Percentiles rank a stretch among this genome's conserved stretches.
phyloP scores from a whole-genome alignment of 1,139 yeast species.

The Meyerozyma sp. region DNA sequence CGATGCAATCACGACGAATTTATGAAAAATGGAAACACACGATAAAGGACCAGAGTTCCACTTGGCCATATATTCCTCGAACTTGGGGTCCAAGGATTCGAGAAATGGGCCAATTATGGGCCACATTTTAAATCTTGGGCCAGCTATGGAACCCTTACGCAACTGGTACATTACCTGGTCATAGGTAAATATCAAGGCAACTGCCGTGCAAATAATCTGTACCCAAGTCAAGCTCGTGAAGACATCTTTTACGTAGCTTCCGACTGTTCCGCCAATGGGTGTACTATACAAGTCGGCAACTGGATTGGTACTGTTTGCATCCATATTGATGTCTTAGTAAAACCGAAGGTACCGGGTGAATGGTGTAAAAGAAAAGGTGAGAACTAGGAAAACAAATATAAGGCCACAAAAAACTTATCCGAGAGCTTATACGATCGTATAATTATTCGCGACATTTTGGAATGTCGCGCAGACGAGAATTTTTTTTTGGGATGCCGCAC shows the following conservation, averaged over 20 bases:
- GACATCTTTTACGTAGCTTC: conserved; percentile 2
- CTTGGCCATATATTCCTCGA: conserved; percentile 85
- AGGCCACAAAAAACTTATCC: neutral
- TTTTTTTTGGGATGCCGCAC: neutral
- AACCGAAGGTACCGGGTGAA: neutral
- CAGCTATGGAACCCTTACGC: conserved; percentile 84
- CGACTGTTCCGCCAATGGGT: neutral
- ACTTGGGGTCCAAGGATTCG: conserved; percentile 94
- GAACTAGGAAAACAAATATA: neutral
- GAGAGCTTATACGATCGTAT: neutral
- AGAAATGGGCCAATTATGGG: conserved; percentile 95
- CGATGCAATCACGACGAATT: conserved; percentile 93
- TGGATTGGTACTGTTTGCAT: neutral
- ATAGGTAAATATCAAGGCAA: conserved; percentile 53
- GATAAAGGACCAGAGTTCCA: conserved; percentile 94
- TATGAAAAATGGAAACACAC: conserved; percentile 96
- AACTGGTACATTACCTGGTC: conserved; percentile 79
- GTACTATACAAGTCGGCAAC: neutral
- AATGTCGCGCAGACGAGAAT: conserved; percentile 1
- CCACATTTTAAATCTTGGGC: conserved; percentile 82
- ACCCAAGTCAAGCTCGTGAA: conserved; percentile 28
- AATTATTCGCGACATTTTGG: neutral
- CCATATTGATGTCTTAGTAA: neutral
- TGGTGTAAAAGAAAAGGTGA: neutral
- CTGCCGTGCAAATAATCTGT: conserved; percentile 45